Base-by-base conservation (phyloP, 108 stramenopile species). In the Cylindrotheca closterium region DNA sequence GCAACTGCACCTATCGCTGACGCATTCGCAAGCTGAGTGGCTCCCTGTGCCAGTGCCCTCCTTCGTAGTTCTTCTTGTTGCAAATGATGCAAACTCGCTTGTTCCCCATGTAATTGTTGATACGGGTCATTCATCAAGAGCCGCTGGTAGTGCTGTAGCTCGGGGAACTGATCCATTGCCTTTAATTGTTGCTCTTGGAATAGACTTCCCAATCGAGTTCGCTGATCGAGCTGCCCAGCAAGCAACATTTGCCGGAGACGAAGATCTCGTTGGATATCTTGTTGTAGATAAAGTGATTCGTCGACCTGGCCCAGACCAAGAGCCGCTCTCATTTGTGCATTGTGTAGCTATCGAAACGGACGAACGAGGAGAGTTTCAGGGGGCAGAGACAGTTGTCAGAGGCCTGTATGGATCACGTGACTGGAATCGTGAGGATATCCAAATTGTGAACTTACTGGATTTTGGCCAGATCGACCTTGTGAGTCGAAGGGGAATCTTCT, bases 141-240 rank as follows among this genome's bases (percentile, higher is more conserved):
- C 12, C 32, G 66, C 15, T 49, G 48, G 46, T 76, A 75, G 23
- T 81, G 80, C 34, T 73, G 71, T 3, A 77, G 65, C 23, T 77
- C 80, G 27, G 72, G 72, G 17, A 67, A 67, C 3, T 79, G 65
- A 28, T 65, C 65, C 21, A 71, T 18, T 58, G 70, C 60, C 59
- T 71, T 67, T 32, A 81, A 37, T 51, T 58, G 63, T n/a, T 60
- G 71, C 34, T 73, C 68, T 2, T 48, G 46, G 42, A 58, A 42
- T 2, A 70, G 56, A 18, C 49, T 58, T 15, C 63, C 70, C 17
- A 68, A 24, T 21, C 62, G 63, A 45, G 25, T 65, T 32, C 78
- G 73, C 33, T 82, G 81, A 28, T 68, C 70, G n/a, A 82, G 42
- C 51, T 79, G 82, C 26, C 76, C 82, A 67, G 75, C 77, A 12